Evolutionary conservation across 73 alveolate species (phyloP).

Genomic region (Uronychia setigera): DNA sequence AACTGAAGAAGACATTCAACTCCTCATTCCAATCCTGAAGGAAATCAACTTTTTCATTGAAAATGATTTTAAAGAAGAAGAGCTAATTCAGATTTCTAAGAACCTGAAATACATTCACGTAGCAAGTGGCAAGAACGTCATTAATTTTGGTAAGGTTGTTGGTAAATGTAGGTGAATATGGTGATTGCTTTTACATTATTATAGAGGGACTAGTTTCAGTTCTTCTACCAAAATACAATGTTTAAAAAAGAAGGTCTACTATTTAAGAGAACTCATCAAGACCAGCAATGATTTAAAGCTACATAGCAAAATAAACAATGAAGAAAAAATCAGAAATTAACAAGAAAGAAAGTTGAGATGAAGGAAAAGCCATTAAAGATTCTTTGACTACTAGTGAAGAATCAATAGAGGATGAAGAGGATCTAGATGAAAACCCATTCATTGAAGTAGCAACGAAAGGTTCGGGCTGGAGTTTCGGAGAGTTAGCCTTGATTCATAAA

Average conservation of each 20-base stretch:
- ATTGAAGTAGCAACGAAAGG: neutral
- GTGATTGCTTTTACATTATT: neutral
- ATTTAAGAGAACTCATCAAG: neutral
- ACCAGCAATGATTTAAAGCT: too few species aligned
- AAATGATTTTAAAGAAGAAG: neutral
- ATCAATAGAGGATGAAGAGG: too few species aligned
- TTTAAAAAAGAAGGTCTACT: neutral
- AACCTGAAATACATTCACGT: neutral
- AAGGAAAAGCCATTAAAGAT: too few species aligned
- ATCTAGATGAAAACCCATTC: too few species aligned
- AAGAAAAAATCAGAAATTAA: too few species aligned
- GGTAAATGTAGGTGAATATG: neutral
- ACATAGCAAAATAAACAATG: too few species aligned
- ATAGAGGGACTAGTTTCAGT: neutral
- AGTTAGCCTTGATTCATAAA: neutral
- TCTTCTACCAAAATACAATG: neutral
- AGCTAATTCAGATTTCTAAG: neutral
- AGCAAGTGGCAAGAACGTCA: neutral
- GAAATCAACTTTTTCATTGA: neutral
- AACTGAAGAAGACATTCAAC: too few species aligned
- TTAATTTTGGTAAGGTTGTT: neutral
- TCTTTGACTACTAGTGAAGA: too few species aligned
- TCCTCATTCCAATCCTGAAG: too few species aligned
- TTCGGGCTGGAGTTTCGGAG: neutral
- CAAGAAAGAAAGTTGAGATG: too few species aligned